phyloP scores from a whole-genome alignment of 352 stramenopile genomes.

The Phytophthora pluvialis region DNA sequence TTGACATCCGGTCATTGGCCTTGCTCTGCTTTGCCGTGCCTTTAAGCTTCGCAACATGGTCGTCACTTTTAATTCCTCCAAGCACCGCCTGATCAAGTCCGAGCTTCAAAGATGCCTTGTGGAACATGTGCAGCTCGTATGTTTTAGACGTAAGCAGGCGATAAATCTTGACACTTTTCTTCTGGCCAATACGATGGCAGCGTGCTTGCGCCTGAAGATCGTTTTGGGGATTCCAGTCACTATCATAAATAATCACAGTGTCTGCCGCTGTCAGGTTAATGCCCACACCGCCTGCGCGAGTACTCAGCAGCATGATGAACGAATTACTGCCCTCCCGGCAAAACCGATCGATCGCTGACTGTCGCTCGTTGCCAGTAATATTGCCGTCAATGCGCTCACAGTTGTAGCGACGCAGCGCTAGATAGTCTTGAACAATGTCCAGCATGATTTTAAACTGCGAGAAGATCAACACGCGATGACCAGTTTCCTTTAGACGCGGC shows the following conservation, averaged over 20 bases:
- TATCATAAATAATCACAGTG: conserved; percentile 96
- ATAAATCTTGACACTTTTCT: conserved; percentile 95
- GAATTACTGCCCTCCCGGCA: conserved; percentile 65
- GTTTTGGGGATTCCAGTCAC: conserved; percentile 99
- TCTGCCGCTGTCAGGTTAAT: conserved; percentile 97
- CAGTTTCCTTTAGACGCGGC: conserved; percentile 94
- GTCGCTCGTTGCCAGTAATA: conserved; percentile 96
- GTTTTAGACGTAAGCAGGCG: conserved; percentile 92
- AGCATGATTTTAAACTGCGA: conserved; percentile 99
- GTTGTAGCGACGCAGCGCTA: conserved; percentile 90
- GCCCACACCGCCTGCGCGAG: conserved; percentile 96
- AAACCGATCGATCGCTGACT: conserved; percentile 94
- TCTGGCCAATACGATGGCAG: conserved; percentile 94
- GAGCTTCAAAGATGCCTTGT: conserved; percentile 92
- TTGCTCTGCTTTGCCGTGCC: conserved; percentile 39
- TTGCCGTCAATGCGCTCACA: conserved; percentile 99
- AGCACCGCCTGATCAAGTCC: conserved; percentile 93
- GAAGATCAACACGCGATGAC: conserved; percentile 98
- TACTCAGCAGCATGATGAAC: conserved; percentile 99
- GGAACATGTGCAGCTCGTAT: conserved; percentile 95
- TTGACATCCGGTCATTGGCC: conserved; percentile 69
- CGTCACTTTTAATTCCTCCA: conserved; percentile 83
- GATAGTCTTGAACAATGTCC: conserved; percentile 99
- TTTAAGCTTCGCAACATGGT: conserved; percentile 52
- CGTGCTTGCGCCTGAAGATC: conserved; percentile 93